Evolutionary conservation across 2,329 filamentous ascomycete species (phyloP).

Genomic region (Fusarium globosum): DNA sequence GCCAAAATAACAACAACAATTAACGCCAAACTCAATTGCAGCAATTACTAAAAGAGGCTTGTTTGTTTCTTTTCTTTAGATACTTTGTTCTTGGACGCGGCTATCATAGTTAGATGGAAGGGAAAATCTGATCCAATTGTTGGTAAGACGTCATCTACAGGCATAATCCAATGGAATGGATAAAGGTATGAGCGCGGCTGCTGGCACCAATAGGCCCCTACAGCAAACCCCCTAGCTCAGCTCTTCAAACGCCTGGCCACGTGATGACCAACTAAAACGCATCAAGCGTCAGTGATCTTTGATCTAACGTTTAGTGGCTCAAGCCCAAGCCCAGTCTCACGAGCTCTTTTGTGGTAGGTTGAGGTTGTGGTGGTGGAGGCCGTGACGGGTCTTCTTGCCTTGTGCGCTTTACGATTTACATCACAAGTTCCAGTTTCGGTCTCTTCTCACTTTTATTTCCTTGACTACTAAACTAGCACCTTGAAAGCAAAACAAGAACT

Average conservation of each 20-base stretch:
- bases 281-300: slow-evolving; percentile 14
- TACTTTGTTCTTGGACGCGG: not conserved
- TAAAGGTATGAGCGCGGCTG: slow-evolving; percentile 25
- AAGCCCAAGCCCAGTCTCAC: slow-evolving; percentile 25
- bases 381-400: slow-evolving; percentile 32
- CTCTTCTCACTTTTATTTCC: slow-evolving; percentile 5
- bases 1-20: not conserved
- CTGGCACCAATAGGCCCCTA: slow-evolving; percentile 16
- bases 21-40: not conserved
- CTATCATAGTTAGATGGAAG: slow-evolving; percentile 1
- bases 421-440: slow-evolving; percentile 33
- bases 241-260: slow-evolving; percentile 39
- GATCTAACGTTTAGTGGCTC: slow-evolving; percentile 14
- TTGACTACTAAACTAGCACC: not conserved
- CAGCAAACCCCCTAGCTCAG: not conserved
- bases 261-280: slow-evolving; percentile 23
- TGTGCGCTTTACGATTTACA: slow-evolving; percentile 38
- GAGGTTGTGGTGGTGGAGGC: slow-evolving; percentile 23
- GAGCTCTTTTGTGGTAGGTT: slow-evolving; percentile 28
- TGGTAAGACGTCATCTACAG: slow-evolving; percentile 31
- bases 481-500: slow-evolving; percentile 2
- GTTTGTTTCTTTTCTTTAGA: not conserved
- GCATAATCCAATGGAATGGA: slow-evolving; percentile 14
- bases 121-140: not conserved
- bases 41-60: not conserved